Evolutionary conservation across 345 rosid genomes (phyloP).

Genomic region (Jatropha curcas): DNA sequence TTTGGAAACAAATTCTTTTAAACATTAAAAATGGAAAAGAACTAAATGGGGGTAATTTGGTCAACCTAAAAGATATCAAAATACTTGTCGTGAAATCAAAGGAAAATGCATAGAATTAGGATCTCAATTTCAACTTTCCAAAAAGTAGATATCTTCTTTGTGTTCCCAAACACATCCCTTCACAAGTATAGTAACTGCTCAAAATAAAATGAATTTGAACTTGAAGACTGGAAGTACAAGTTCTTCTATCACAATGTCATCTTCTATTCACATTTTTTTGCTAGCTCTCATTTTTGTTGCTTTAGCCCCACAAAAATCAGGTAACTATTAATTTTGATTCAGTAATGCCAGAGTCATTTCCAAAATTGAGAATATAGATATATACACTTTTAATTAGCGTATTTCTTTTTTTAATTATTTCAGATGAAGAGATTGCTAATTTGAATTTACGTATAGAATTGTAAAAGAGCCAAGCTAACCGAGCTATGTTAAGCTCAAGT

Average conservation of each 20-base stretch:
- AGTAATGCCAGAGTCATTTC: too few relatives aligned
- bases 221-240: not conserved
- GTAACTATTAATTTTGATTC: slow-evolving; percentile 6
- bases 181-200: not conserved
- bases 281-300: slow-evolving; percentile 22
- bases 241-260: slow-evolving; percentile 23
- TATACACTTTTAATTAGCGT: too few relatives aligned
- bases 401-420: too few relatives aligned
- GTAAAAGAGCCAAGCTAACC: too few relatives aligned
- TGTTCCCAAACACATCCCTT: not conserved
- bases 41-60: slow-evolving; percentile 5
- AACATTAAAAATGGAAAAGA: too few relatives aligned
- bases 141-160: slow-evolving; percentile 20
- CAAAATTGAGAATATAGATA: too few relatives aligned
- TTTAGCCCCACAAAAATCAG: slow-evolving; percentile 27
- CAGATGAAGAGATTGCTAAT: too few relatives aligned
- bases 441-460: too few relatives aligned
- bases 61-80: not conserved
- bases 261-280: slow-evolving; percentile 13
- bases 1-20: too few relatives aligned
- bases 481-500: too few relatives aligned
- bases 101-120: slow-evolving; percentile 21
- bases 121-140: slow-evolving; percentile 37
- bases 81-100: slow-evolving; percentile 28
- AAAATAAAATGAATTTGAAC: not conserved